Evolutionary conservation across 2,329 filamentous ascomycete genomes (phyloP), one percentile per base, ranked within the genome.

Genomic region (Mollisiaceae sp.): DNA sequence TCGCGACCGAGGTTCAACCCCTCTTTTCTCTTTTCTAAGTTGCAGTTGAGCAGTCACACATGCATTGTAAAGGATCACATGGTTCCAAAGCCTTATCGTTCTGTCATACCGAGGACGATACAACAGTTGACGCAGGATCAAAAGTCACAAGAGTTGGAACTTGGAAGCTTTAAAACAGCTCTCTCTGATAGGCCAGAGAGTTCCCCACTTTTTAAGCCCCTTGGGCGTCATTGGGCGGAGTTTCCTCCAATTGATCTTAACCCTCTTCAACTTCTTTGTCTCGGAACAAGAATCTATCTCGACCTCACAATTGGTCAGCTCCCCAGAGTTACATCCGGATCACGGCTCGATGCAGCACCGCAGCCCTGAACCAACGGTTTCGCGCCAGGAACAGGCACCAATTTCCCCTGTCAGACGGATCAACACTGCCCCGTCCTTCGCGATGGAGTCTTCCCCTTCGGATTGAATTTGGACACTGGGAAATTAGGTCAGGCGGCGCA

Each of bases 351-450:
- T 41, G 38, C 12, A 12, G 14, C 9, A 15, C 15, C 18, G 15
- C 43, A 45, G 43, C 43, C 43, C 43, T 45, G 9, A 3, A 45
- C n/a, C n/a, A 14, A 52, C 43, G 15, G 24, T 52, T 52, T 52
- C 24, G 24, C 47, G 47, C 24, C 47, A 52, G 24, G 47, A 32
- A 52, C 47, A 52, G 47, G 20, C 20, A 24, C 47, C 20, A 27
- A n/a, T 22, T n/a, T 12, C 43, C 14, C 43, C 43, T 9, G n/a
- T n/a, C 43, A 22, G 43, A n/a, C 43, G 43, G 47, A 24, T 14
- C 20, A 52, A 52, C 47, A 24, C 20, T 8, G 47, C 47, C 47
- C 47, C 47, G 47, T 52, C 47, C 15, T 47, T 47, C 43, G 43
- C 43, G 43, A 47, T 47, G n/a, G 12, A 3, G 8, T 18, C 3